These are phyloP conservation scores for Gentiana dahurica DNA, from an alignment of 257 asterid species.

Conservation along the genomic window DNA sequence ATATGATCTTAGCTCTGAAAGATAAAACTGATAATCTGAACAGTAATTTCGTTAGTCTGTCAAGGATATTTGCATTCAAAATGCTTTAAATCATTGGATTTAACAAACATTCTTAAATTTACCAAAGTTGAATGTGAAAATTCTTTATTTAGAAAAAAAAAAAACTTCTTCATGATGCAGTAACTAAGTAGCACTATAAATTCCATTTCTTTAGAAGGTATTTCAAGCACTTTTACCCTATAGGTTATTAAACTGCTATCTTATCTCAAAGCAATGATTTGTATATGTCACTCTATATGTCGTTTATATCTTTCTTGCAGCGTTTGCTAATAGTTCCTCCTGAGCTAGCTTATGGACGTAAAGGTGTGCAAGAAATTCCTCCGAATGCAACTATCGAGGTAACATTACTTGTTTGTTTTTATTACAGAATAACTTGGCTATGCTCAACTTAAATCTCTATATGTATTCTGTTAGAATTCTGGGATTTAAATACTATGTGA, in stretches of 20 bases:
- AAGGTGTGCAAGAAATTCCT: constrained; percentile 97
- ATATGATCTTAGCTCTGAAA: neutral
- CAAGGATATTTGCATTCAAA: neutral
- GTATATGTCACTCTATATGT: neutral
- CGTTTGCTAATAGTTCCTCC: constrained; percentile 91
- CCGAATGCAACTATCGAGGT: constrained; percentile 98
- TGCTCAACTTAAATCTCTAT: no score
- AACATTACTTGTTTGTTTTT: neutral
- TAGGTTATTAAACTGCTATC: neutral
- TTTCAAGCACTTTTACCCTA: neutral
- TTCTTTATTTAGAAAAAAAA: neutral
- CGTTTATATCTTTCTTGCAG: constrained; percentile 30
- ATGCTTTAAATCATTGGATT: no score
- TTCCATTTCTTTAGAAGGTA: neutral
- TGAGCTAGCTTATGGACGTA: constrained; percentile 84
- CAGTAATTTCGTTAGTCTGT: neutral
- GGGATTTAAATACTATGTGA: no score
- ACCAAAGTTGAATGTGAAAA: neutral
- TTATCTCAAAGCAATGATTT: neutral
- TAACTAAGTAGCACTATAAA: neutral
- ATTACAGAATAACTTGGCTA: no score
- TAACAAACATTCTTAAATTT: neutral
- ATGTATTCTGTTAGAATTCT: no score
- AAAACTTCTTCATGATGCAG: no score
- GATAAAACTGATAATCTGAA: neutral